Percentiles rank a stretch among this genome's conserved stretches.
phyloP scores from a whole-genome alignment of 164 flowering plant genomes.

The Tetrastigma voinierianum region DNA sequence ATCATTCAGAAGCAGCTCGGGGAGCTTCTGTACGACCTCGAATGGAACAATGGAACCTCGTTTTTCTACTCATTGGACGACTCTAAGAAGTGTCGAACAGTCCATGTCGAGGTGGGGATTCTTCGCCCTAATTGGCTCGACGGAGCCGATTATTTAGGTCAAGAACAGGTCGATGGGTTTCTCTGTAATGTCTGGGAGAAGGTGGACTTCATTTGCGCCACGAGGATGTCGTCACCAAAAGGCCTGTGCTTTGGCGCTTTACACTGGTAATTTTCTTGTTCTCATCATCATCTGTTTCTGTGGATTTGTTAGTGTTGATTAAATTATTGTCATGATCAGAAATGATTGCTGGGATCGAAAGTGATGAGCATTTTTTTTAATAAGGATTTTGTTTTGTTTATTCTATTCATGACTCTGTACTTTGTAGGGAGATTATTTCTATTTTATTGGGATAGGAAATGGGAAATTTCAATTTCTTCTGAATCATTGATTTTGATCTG shows the following conservation, averaged over 20 bases:
- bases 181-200: slow-evolving; percentile 75
- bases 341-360: too few species aligned
- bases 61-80: slow-evolving; percentile 47
- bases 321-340: too few species aligned
- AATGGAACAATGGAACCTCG: slow-evolving; percentile 81
- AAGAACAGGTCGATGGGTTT: slow-evolving; percentile 45
- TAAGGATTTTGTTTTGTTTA: too few species aligned
- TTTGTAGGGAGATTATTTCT: too few species aligned
- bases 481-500: too few species aligned
- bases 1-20: slow-evolving; percentile 69
- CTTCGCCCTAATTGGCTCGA: slow-evolving; percentile 62
- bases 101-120: slow-evolving; percentile 34
- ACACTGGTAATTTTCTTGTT: slow-evolving; percentile 36
- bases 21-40: slow-evolving; percentile 46
- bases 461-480: too few species aligned
- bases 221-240: slow-evolving; percentile 59
- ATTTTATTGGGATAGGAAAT: too few species aligned
- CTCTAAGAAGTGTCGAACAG: slow-evolving; percentile 24
- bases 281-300: too few species aligned
- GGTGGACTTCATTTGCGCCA: slow-evolving; percentile 65
- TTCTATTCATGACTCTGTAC: too few species aligned
- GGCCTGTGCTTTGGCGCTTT: slow-evolving; percentile 62
- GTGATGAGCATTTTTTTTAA: too few species aligned
- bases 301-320: too few species aligned
- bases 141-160: slow-evolving; percentile 64